Conservation (phyloP, 208 protist genomes). For the Strigomonas oncopelti region DNA sequence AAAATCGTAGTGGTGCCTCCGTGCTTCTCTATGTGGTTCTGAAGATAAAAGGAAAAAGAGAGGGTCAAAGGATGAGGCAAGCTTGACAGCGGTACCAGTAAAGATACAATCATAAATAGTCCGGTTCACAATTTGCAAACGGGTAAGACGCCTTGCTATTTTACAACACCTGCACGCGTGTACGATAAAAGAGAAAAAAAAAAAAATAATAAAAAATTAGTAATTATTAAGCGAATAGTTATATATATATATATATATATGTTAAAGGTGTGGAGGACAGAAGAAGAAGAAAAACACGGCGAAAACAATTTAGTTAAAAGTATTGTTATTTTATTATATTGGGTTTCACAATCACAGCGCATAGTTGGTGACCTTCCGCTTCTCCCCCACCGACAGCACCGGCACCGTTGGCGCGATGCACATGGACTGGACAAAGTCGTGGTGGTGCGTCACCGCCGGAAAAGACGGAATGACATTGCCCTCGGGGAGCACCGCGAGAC, state of each 20-base stretch:
- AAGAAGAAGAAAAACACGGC: neutral
- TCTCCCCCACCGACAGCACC: constrained; percentile 83
- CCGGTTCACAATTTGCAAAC: too few relatives aligned
- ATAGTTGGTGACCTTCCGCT: constrained; percentile 82
- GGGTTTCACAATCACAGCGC: constrained; percentile 43
- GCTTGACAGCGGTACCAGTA: too few relatives aligned
- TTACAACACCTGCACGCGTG: too few relatives aligned
- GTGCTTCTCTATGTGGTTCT: too few relatives aligned
- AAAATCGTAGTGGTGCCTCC: too few relatives aligned
- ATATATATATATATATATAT: too few relatives aligned
- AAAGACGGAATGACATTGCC: constrained; percentile 75
- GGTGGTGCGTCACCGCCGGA: constrained; percentile 54
- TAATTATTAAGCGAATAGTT: constrained; percentile 6
- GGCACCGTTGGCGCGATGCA: constrained; percentile 63
- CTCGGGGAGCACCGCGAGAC: constrained; percentile 65
- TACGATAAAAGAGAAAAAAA: constrained; percentile 13
- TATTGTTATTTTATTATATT: neutral
- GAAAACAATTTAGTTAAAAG: constrained; percentile 1
- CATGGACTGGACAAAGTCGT: constrained; percentile 73
- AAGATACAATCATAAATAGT: too few relatives aligned
- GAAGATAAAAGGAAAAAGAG: too few relatives aligned
- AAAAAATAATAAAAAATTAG: constrained; percentile 8
- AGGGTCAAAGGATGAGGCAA: too few relatives aligned
- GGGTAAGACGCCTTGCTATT: too few relatives aligned
- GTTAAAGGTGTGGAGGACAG: neutral